Evolutionary conservation across 371 early-diverging fungal genomes (phyloP).

Genomic region (Mortierella sp.): DNA sequence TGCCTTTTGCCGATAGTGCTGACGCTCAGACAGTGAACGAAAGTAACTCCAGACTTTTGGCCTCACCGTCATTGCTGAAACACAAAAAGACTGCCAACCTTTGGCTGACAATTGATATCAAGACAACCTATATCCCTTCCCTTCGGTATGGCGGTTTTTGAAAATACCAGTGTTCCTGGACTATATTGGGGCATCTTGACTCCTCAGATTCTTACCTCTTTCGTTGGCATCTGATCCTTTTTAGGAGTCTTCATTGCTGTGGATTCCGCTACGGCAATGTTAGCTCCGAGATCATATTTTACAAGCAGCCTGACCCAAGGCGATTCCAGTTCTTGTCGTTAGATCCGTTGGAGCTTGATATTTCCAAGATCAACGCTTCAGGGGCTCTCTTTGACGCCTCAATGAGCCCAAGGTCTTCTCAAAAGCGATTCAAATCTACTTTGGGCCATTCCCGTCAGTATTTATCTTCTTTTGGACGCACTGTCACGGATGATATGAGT

Average conservation of each 20-base stretch:
- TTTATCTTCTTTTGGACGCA: constrained; percentile 34
- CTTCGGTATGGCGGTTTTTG: constrained; percentile 29
- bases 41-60: constrained; percentile 33
- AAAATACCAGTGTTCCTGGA: background rate
- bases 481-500: constrained; percentile 52
- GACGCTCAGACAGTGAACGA: constrained; percentile 30
- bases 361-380: constrained; percentile 57
- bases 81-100: constrained; percentile 54
- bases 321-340: constrained; percentile 77
- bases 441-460: constrained; percentile 32
- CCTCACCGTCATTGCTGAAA: constrained; percentile 43
- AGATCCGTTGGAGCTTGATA: constrained; percentile 77
- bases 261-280: constrained; percentile 54
- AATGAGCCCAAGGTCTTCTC: constrained; percentile 40
- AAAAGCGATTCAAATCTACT: constrained; percentile 32
- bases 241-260: constrained; percentile 53
- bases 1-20: constrained; percentile 44
- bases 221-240: background rate
- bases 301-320: constrained; percentile 70
- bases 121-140: constrained; percentile 53
- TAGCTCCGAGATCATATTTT: constrained; percentile 67
- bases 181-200: background rate
- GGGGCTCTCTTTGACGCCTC: constrained; percentile 49
- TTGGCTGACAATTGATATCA: constrained; percentile 58
- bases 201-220: background rate